Conservation (phyloP, 1,139 yeast species). For the Spathaspora sp. region DNA sequence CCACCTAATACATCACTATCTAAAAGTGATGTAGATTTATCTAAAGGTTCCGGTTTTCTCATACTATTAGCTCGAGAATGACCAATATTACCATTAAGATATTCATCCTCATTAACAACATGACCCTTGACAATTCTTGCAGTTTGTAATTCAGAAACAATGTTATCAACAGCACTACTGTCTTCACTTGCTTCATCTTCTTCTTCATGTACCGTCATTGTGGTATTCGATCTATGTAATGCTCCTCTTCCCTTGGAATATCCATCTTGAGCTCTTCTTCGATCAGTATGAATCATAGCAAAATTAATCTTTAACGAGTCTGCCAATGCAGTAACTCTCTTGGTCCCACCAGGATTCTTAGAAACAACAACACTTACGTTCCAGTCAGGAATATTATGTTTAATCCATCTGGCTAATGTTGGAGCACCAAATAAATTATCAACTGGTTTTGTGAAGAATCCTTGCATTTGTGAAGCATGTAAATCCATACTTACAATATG, state of each 20-base stretch:
- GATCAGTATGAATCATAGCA: conserved; percentile 98
- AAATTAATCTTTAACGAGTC: conserved; percentile 93
- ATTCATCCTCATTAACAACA: conserved; percentile 86
- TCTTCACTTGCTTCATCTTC: conserved; percentile 53
- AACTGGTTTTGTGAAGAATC: conserved; percentile 94
- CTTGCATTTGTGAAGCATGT: conserved; percentile 99
- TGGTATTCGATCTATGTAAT: conserved; percentile 13
- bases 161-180: conserved; percentile 40
- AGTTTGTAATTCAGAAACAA: conserved; percentile 85
- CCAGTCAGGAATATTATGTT: conserved; percentile 84
- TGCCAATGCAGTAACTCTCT: conserved; percentile 95
- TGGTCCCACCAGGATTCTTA: conserved; percentile 98
- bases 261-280: conserved; percentile 83
- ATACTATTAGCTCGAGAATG: neutral
- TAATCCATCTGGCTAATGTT: conserved; percentile 93
- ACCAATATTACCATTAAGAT: conserved; percentile 13
- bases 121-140: conserved; percentile 97
- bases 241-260: conserved; percentile 39
- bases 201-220: conserved; percentile 13
- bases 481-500: conserved; percentile 97
- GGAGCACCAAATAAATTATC: conserved; percentile 97
- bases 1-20: conserved; percentile 72
- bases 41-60: neutral
- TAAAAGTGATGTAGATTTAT: conserved; percentile 19
- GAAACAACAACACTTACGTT: conserved; percentile 83